A percentile compares a stretch with the other conserved stretches of the same genome.
Conservation (phyloP, 768 basidiomycete genomes). For the Dacryopinax spathularia region DNA sequence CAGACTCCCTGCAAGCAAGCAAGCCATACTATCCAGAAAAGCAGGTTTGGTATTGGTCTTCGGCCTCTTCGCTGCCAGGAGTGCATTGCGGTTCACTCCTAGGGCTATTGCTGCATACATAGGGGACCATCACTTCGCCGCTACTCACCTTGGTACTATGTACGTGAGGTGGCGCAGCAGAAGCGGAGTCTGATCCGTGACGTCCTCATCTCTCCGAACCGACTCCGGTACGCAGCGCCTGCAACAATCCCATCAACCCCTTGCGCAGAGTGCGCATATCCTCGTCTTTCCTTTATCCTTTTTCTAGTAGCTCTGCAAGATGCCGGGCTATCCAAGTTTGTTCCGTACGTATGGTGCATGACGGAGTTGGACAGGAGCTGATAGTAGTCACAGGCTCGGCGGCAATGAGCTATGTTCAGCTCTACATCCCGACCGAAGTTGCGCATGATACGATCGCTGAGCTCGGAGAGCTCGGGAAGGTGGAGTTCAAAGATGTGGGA, state of each 20-base stretch:
- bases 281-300: neutral
- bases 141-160: neutral
- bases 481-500: constrained; percentile 93
- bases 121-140: neutral
- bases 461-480: constrained; percentile 85
- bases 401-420: constrained; percentile 93
- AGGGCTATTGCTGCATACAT: too few species aligned
- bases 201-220: neutral
- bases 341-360: constrained; percentile 11
- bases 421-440: constrained; percentile 93
- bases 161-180: neutral
- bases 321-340: constrained; percentile 16
- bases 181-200: neutral
- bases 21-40: neutral
- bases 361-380: neutral
- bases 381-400: constrained; percentile 57
- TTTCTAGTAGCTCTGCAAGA: neutral
- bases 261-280: neutral
- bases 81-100: neutral
- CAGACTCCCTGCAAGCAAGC: neutral
- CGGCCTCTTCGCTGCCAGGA: neutral
- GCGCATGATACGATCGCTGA: constrained; percentile 94
- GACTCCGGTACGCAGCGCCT: neutral
- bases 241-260: neutral
- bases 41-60: neutral